Evolutionary conservation across 257 asterid genomes (phyloP), one percentile per base, ranked within the genome.

Genomic region (Penstemon davidsonii): DNA sequence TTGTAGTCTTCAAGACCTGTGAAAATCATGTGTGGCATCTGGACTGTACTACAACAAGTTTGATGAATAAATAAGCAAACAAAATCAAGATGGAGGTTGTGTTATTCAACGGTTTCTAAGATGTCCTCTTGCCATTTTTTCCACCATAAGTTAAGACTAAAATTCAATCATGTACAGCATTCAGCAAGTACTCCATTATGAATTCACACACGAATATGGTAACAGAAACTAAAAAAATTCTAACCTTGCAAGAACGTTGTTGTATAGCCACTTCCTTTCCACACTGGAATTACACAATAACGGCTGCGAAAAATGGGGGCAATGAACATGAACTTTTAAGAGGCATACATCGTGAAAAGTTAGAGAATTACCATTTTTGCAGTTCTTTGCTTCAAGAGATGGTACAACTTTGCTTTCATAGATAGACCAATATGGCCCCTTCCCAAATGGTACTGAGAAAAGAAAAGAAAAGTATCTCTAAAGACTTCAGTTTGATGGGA

Each of bases 1-100:
- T 88, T 93, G 70, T 93, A 90, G 71, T 88, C 97, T 78, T 93
- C 97, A 42, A 93, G 96, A 62, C 99, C 99, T 9, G 97, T 93
- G 75, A 93, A 81, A 63, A 93, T 85, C 69, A 93, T 80, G 87
- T 25, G 33, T 39, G 99, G 97, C 90, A 84, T 89, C 83, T 25
- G 88, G 78, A 85, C 96, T 90, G 95, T 68, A 84, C 44, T 41
- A 73, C 33, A 73, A 63, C 33, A 25, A 41, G 50, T 56, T 41
- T 4, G 19, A 69, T 43, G 46, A n/a, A 51, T 25, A 25, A 25
- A 25, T 25, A 25, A 25, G 33, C 33, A 25, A 25, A 25, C 2
- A 25, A 25, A 25, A 25, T 25, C 33, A 25, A 15, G 18, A 25
- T 25, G 1, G 33, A 25, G 33, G 33, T 25, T 25, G 0, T 1